phyloP scores from a whole-genome alignment of 768 basidiomycete species.

The Termitomyces sp. region DNA sequence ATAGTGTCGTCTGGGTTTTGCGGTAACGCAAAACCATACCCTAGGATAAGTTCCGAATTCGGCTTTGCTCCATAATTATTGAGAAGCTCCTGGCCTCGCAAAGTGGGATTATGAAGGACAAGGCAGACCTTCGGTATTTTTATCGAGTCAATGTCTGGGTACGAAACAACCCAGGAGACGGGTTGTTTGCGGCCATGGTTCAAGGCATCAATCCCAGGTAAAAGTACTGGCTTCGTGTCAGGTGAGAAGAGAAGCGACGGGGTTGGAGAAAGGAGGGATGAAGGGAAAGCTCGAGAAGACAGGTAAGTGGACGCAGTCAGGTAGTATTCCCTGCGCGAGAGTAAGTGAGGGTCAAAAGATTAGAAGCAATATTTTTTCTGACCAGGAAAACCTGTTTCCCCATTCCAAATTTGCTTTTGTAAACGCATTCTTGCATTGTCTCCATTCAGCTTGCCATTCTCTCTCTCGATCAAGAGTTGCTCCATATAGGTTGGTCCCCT shows the following conservation, averaged over 20 bases:
- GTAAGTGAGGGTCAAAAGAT: conserved; percentile 2
- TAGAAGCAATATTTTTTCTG: conserved; percentile 14
- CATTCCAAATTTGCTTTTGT: conserved; percentile 28
- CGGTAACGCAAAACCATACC: conserved; percentile 82
- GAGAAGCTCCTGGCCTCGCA: conserved; percentile 53
- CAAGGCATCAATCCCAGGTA: conserved; percentile 82
- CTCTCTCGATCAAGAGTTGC: conserved; percentile 64
- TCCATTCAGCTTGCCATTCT: conserved; percentile 63
- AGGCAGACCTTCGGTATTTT: conserved; percentile 49
- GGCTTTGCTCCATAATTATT: conserved; percentile 94
- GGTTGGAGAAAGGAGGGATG: conserved; percentile 57
- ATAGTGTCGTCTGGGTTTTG: conserved; percentile 86
- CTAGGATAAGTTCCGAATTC: conserved; percentile 84
- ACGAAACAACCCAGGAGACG: conserved; percentile 73
- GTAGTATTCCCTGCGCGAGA: conserved; percentile 55
- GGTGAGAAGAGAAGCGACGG: conserved; percentile 48
- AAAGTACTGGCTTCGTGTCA: conserved; percentile 65
- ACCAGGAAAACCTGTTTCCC: conserved; percentile 65
- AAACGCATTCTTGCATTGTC: conserved; percentile 40
- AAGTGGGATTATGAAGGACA: conserved; percentile 40
- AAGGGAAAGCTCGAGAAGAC: conserved; percentile 89
- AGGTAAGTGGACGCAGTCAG: conserved; percentile 69
- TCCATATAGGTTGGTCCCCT: conserved; percentile 76
- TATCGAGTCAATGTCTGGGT: conserved; percentile 20
- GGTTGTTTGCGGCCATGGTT: conserved; percentile 81